Evolutionary conservation across 176 grass and related monocot species (phyloP), one percentile per base, ranked within the genome.

Genomic region (Puccinellia tenuiflora): DNA sequence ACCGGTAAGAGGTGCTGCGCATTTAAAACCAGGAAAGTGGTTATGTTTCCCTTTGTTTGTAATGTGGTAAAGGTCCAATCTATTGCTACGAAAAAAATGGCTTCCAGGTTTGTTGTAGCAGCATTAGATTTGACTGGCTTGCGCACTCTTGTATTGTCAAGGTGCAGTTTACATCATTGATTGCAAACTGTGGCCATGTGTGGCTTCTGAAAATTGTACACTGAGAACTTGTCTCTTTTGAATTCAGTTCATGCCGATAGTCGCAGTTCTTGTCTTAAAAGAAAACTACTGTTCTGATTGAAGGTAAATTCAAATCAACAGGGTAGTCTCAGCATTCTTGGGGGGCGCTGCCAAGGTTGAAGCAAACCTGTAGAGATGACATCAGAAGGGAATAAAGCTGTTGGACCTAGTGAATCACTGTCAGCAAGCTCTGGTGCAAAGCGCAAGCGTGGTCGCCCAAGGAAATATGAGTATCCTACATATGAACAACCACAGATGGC

Each of bases 371-470:
- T 24, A 74, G 42, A 75, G 67, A 90, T 86, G 88, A 13, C 75
- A 75, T 83, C 84, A 16, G 84, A 90, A 83, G 67, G 68, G 17
- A 83, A 79, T 59, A 79, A 68, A 83, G 29, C 45, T 84, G 33
- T 65, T 75, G 60, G 54, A 1, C 30, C 47, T 90, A 65, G 15
- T 5, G 79, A 86, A 75, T 45, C 73, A 16, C 22, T 83, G 22
- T 25, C 84, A 7, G 73, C 67, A 67, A 60, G 48, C 69, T 79
- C 80, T 83, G 75, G 67, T 79, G 48, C 50, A 33, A 86, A 90
- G 40, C 84, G 84, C 43, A 90, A 90, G 84, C 84, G 88, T 83
- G 88, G 88, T 42, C 84, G 88, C 31, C 88, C 88, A 60, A 83
- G 84, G 57, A 90, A 86, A 66, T 79, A 59, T 1, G 67, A 86